A percentile compares a stretch with the other conserved stretches of the same genome.
Evolutionary conservation across 2,329 filamentous ascomycete species (phyloP).

Genomic region (Fusarium kyushuense): DNA sequence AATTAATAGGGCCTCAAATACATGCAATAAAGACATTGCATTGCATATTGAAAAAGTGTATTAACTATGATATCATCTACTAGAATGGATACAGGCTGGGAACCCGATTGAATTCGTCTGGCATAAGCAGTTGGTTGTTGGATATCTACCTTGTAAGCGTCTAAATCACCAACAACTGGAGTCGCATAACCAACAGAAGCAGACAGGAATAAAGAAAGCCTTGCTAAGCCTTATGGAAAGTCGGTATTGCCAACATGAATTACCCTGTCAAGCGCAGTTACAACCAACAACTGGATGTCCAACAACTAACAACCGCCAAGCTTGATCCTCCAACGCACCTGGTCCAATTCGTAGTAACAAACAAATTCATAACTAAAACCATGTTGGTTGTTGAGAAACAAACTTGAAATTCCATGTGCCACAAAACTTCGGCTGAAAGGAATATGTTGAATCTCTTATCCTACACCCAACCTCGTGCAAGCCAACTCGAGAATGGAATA

Average conservation of each 20-base stretch:
- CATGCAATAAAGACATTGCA: conserved; percentile 6
- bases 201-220: conserved; percentile 5
- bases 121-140: not conserved
- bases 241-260: not conserved
- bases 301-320: conserved; percentile 14
- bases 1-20: conserved; percentile 17
- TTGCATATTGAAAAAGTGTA: not conserved
- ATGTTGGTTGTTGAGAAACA: not conserved
- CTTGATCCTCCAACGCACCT: not conserved
- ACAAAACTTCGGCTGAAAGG: conserved; percentile 3
- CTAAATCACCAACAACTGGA: not conserved
- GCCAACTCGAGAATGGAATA: conserved; percentile 2
- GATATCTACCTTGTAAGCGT: not conserved
- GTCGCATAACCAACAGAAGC: conserved; percentile 1
- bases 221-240: conserved; percentile 6
- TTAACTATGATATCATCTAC: not conserved
- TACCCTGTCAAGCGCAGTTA: conserved; percentile 10
- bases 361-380: not conserved
- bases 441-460: not conserved
- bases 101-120: not conserved
- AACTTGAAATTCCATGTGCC: not conserved
- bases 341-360: not conserved
- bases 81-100: not conserved
- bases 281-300: conserved; percentile 15
- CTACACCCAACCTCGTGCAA: conserved; percentile 1